phyloP scores from a whole-genome alignment of 1,284 basidiomycete genomes.

The Boletus semigastroideus region DNA sequence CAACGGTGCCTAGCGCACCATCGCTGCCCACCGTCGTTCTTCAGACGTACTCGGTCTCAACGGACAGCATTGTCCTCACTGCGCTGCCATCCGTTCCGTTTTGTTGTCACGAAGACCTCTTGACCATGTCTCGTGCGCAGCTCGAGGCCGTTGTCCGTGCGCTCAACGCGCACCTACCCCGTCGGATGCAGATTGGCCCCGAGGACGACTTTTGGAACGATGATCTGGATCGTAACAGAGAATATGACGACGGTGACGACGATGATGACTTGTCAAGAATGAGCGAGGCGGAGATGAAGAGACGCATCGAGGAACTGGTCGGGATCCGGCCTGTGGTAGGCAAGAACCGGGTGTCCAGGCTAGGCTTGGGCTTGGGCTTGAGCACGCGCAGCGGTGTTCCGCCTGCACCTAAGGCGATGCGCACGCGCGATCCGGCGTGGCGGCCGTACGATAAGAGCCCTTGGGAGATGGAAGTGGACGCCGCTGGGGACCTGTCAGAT shows the following conservation, averaged over 20 bases:
- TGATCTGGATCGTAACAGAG: background rate
- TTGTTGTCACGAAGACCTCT: constrained; percentile 62
- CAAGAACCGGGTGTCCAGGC: constrained; percentile 23
- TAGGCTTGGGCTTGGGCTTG: constrained; percentile 21
- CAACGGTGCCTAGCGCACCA: constrained; percentile 5
- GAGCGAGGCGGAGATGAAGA: constrained; percentile 43
- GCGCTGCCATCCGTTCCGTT: constrained; percentile 50
- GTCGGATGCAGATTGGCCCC: constrained; percentile 44
- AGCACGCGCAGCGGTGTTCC: constrained; percentile 13
- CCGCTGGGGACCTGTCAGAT: background rate
- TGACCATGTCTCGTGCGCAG: constrained; percentile 50
- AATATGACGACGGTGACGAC: background rate
- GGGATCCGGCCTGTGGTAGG: constrained; percentile 40
- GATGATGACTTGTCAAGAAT: constrained; percentile 26
- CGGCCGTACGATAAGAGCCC: constrained; percentile 17
- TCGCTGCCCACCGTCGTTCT: constrained; percentile 39
- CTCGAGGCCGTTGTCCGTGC: constrained; percentile 44
- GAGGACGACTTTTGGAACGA: constrained; percentile 18
- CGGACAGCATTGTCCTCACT: constrained; percentile 57
- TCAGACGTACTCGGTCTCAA: constrained; percentile 49
- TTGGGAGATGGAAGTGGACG: constrained; percentile 30
- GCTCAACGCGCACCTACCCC: constrained; percentile 50
- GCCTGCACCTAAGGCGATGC: constrained; percentile 27
- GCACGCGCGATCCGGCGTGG: constrained; percentile 24
- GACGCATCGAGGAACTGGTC: constrained; percentile 50